These are phyloP conservation scores for Xylariaceae sp. DNA, from an alignment of 2,329 filamentous ascomycete genomes.

Conservation along the genomic window DNA sequence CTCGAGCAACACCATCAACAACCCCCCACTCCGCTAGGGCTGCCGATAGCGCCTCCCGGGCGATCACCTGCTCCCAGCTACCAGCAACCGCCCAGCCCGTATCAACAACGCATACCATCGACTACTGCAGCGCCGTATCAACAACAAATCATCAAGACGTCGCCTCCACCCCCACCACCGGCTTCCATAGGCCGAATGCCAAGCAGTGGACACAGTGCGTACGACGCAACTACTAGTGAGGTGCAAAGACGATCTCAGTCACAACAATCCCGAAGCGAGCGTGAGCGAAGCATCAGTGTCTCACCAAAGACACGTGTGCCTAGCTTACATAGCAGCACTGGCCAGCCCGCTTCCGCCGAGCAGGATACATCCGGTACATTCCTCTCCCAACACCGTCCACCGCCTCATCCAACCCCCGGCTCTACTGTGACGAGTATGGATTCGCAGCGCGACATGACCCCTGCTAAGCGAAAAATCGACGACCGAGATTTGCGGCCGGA, in stretches of 20 bases:
- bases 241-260: constrained; percentile 47
- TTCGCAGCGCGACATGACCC: constrained; percentile 35
- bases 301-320: constrained; percentile 69
- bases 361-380: constrained; percentile 42
- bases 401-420: constrained; percentile 16
- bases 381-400: constrained; percentile 24
- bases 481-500: constrained; percentile 45
- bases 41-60: constrained; percentile 42
- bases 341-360: constrained; percentile 26
- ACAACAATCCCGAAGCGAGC: constrained; percentile 53
- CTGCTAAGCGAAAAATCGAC: constrained; percentile 46
- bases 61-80: constrained; percentile 40
- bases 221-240: constrained; percentile 39
- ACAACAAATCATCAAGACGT: constrained; percentile 31
- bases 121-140: constrained; percentile 26
- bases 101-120: constrained; percentile 46
- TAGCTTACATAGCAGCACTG: constrained; percentile 37
- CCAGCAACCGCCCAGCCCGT: constrained; percentile 54
- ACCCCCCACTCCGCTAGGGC: constrained; percentile 49
- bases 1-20: constrained; percentile 37
- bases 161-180: constrained; percentile 34
- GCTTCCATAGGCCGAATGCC: constrained; percentile 37
- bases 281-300: constrained; percentile 67
- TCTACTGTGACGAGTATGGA: constrained; percentile 32
- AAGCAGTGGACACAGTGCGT: constrained; percentile 39